phyloP scores from a whole-genome alignment of 768 basidiomycete species.

The Leccinum obscurum region DNA sequence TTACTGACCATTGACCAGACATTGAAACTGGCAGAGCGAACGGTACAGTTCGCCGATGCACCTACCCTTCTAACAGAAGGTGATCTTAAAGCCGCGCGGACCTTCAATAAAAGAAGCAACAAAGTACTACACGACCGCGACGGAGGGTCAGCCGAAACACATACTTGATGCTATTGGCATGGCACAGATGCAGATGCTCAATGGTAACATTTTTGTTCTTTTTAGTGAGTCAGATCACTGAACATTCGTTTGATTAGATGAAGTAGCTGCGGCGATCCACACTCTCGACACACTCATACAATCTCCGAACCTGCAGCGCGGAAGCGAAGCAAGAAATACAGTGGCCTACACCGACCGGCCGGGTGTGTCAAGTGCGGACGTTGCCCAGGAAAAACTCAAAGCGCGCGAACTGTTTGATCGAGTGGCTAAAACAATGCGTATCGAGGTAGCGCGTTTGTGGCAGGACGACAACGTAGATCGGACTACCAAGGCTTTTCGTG shows the following conservation, averaged over 20 bases:
- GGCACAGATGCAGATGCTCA: constrained; percentile 84
- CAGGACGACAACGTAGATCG: constrained; percentile 77
- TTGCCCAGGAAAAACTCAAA: constrained; percentile 64
- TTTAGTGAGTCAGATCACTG: not conserved
- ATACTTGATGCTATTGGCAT: constrained; percentile 82
- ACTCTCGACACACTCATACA: constrained; percentile 78
- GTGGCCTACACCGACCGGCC: constrained; percentile 33
- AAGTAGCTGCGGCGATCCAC: constrained; percentile 82
- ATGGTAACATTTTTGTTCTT: constrained; percentile 50
- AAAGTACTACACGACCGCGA: constrained; percentile 66
- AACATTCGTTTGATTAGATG: constrained; percentile 48
- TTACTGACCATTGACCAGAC: constrained; percentile 46
- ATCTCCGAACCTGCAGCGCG: constrained; percentile 64
- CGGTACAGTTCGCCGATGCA: constrained; percentile 92
- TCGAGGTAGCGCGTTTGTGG: constrained; percentile 91
- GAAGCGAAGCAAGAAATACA: too few species aligned
- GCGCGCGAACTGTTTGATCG: constrained; percentile 85
- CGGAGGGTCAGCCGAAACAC: constrained; percentile 70
- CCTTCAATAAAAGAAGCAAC: constrained; percentile 64
- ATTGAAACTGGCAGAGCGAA: constrained; percentile 89
- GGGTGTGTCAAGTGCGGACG: constrained; percentile 73
- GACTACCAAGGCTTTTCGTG: constrained; percentile 68
- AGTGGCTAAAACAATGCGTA: constrained; percentile 68
- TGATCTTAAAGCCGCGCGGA: constrained; percentile 79
- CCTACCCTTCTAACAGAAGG: constrained; percentile 83